Percentiles rank a stretch among this genome's conserved stretches.
Evolutionary conservation across 371 early-diverging fungal genomes (phyloP).

Genomic region (Apophysomyces trapeziformis): DNA sequence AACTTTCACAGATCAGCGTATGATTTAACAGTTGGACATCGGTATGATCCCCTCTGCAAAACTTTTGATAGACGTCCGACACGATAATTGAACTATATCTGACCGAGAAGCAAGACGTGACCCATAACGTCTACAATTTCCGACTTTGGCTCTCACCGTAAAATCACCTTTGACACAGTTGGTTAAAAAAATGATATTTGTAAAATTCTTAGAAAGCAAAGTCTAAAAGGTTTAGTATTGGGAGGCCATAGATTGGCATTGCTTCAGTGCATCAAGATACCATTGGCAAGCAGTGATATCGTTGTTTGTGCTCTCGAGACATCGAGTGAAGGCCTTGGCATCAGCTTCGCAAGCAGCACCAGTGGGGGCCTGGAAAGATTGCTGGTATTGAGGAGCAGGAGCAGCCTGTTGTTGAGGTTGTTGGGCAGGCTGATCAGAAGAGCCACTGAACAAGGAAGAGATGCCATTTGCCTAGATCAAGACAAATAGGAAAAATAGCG

Average conservation of each 20-base stretch:
- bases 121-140: too few relatives aligned
- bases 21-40: too few relatives aligned
- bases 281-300: slow-evolving; percentile 83
- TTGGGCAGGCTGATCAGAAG: slow-evolving; percentile 41
- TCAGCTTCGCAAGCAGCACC: slow-evolving; percentile 76
- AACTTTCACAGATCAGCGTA: too few relatives aligned
- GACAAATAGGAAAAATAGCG: not conserved
- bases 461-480: slow-evolving; percentile 71
- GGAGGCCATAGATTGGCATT: slow-evolving; percentile 76
- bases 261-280: slow-evolving; percentile 87
- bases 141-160: too few relatives aligned
- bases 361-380: slow-evolving; percentile 45
- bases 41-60: too few relatives aligned
- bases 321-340: slow-evolving; percentile 84
- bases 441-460: slow-evolving; percentile 73
- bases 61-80: too few relatives aligned
- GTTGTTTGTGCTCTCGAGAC: slow-evolving; percentile 81
- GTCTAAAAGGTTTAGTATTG: slow-evolving; percentile 35
- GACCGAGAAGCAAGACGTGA: too few relatives aligned
- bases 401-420: slow-evolving; percentile 25
- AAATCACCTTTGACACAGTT: too few relatives aligned
- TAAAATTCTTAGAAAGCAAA: too few relatives aligned
- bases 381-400: slow-evolving; percentile 32
- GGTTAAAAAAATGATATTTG: too few relatives aligned
- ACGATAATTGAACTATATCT: too few relatives aligned